Percentiles rank a stretch among this genome's conserved stretches.
phyloP scores from a whole-genome alignment of 2,329 filamentous ascomycete species.

The Cladosporium oxysporum region DNA sequence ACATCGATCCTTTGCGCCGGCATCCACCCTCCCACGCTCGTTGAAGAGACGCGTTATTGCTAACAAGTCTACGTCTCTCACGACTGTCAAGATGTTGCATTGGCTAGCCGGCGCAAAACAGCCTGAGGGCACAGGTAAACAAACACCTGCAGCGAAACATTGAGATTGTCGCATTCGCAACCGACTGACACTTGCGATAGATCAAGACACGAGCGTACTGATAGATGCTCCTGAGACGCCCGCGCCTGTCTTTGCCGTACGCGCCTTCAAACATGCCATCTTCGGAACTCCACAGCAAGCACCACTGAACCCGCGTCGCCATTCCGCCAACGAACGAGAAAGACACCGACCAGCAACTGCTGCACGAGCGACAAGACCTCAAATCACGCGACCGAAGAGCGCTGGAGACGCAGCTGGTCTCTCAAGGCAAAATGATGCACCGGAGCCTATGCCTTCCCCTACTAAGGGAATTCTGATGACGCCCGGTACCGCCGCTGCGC shows the following conservation, averaged over 20 bases:
- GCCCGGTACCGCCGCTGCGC: slow-evolving; percentile 58
- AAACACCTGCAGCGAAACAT: background rate
- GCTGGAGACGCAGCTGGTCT: slow-evolving; percentile 28
- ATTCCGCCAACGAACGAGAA: slow-evolving; percentile 32
- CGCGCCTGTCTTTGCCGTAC: slow-evolving; percentile 66
- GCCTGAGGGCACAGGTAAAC: slow-evolving; percentile 30
- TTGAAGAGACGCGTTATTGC: slow-evolving; percentile 8
- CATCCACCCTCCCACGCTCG: slow-evolving; percentile 3
- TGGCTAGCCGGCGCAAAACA: slow-evolving; percentile 38
- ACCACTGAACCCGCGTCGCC: slow-evolving; percentile 31
- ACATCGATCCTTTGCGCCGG: slow-evolving; percentile 12
- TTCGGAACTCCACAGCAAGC: slow-evolving; percentile 58
- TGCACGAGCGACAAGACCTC: slow-evolving; percentile 27
- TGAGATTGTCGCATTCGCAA: slow-evolving; percentile 2
- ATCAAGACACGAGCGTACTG: slow-evolving; percentile 38
- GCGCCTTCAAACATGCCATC: slow-evolving; percentile 65
- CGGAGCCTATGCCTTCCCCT: slow-evolving; percentile 52
- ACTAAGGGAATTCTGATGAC: slow-evolving; percentile 63
- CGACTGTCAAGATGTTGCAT: slow-evolving; percentile 31
- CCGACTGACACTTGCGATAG: slow-evolving; percentile 24
- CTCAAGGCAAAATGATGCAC: slow-evolving; percentile 22
- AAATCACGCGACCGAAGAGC: slow-evolving; percentile 33
- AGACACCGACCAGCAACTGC: slow-evolving; percentile 15
- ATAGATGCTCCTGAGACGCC: slow-evolving; percentile 63
- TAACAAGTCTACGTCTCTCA: background rate